Base-by-base conservation (phyloP, 2,329 filamentous ascomycete genomes). In the Botryotinia globosa region DNA sequence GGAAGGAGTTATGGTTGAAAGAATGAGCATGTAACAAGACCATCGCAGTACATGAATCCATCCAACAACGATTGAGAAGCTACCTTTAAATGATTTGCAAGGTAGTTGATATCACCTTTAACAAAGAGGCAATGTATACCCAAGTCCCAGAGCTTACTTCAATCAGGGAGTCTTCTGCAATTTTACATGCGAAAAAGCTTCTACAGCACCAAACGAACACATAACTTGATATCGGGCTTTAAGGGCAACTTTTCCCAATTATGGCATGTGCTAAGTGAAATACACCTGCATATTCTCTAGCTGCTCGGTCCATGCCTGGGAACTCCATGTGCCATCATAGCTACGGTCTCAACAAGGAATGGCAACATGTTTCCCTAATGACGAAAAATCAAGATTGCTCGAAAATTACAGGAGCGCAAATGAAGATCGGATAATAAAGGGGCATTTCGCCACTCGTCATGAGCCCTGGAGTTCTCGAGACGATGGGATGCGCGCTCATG, bases 351-450 rank as follows among this genome's bases (percentile, higher is more conserved):
- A 10, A 14, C 7, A 67, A 1, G 2, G 20, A 22, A 37, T 3
- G 4, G 0, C 1, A 10, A 29, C 0, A 37, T 9, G 12, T 0
- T 51, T 29, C 1, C 0, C 34, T 1, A 20, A 51, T 3, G 18
- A 25, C 1, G 10, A n/a, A 67, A 56, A 16, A n/a, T n/a, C n/a
- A n/a, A n/a, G n/a, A n/a, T n/a, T n/a, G n/a, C n/a, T 4, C 18
- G 34, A 1, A 56, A n/a, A 29, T 10, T 29, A 29, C 22, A 0
- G 45, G 12, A 9, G 7, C 51, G 8, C 16, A 20, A 51, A 22
- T 0, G 2, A 54, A 56, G 4, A 20, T 67, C 25, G 25, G 65
- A 29, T 25, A 67, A 42, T 25, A 42, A 56, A 42, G n/a, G 18
- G 48, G 25, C 3, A 12, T 37, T 48, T 32, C 29, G 29, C 22